Conservation (phyloP, 768 basidiomycete genomes). For the Terana coerulea region DNA sequence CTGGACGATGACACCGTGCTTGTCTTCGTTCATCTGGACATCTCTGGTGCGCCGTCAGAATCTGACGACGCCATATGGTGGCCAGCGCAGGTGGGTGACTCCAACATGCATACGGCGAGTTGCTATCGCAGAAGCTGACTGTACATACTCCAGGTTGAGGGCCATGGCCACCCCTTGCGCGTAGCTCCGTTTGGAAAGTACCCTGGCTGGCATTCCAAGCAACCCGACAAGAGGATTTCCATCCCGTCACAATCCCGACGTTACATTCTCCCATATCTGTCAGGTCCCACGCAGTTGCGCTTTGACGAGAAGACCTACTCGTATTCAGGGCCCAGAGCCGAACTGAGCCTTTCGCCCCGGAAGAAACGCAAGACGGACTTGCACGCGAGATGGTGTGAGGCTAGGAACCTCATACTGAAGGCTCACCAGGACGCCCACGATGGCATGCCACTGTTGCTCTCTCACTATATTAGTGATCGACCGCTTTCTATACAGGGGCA, state of each 20-base stretch:
- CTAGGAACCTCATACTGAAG: constrained; percentile 42
- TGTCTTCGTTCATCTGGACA: constrained; percentile 24
- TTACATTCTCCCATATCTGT: constrained; percentile 35
- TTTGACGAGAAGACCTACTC: constrained; percentile 39
- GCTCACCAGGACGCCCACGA: constrained; percentile 42
- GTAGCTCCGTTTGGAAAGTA: constrained; percentile 28
- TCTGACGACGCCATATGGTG: constrained; percentile 48
- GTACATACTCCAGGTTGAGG: constrained; percentile 16
- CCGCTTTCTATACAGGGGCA: background rate
- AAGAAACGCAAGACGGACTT: constrained; percentile 43
- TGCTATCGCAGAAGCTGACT: constrained; percentile 5
- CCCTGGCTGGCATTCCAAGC: constrained; percentile 9
- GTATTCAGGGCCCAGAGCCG: constrained; percentile 2
- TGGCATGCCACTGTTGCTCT: constrained; percentile 41
- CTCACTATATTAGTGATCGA: constrained; percentile 12
- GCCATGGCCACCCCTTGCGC: constrained; percentile 24
- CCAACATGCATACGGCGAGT: constrained; percentile 22
- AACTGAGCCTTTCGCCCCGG: constrained; percentile 33
- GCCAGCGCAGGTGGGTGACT: constrained; percentile 56
- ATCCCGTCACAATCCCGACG: constrained; percentile 30
- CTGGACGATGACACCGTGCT: constrained; percentile 8
- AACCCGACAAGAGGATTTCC: background rate
- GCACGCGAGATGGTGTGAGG: constrained; percentile 43
- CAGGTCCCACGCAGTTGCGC: constrained; percentile 22
- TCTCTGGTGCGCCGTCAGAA: constrained; percentile 13